Evolutionary conservation across 495 filamentous ascomycete species (phyloP).

Genomic region (Thermothielavioides terrestris): DNA sequence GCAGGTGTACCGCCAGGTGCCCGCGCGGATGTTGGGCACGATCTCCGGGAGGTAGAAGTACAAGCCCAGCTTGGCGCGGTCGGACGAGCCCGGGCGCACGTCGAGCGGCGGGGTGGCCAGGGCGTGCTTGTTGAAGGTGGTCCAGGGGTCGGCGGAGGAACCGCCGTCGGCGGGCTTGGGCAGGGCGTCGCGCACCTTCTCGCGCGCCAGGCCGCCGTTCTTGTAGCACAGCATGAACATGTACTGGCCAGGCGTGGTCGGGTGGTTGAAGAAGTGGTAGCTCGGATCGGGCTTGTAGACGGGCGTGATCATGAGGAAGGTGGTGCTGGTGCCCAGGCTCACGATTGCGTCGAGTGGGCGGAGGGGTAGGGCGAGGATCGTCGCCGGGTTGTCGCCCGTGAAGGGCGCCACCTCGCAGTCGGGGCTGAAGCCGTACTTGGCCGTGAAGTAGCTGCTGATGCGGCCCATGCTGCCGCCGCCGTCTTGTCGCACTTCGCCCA

Average conservation of each 20-base stretch:
- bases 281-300: constrained; percentile 79
- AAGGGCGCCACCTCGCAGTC: constrained; percentile 73
- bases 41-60: constrained; percentile 96
- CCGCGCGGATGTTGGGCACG: constrained; percentile 76
- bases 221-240: constrained; percentile 99
- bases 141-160: constrained; percentile 50
- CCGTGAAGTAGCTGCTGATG: constrained; percentile 66
- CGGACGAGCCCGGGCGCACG: constrained; percentile 35
- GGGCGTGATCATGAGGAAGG: constrained; percentile 92
- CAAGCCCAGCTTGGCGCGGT: constrained; percentile 70
- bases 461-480: constrained; percentile 70
- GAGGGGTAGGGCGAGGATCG: constrained; percentile 83
- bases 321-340: constrained; percentile 88
- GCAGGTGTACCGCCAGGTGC: constrained; percentile 78
- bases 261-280: constrained; percentile 86
- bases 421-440: constrained; percentile 66
- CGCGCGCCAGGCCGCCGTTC: constrained; percentile 88
- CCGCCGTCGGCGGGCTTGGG: constrained; percentile 30
- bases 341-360: constrained; percentile 85
- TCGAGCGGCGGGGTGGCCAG: constrained; percentile 58
- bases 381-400: constrained; percentile 93
- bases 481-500: constrained; percentile 70
- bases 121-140: constrained; percentile 62
- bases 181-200: constrained; percentile 68
- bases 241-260: constrained; percentile 69